A percentile compares a stretch with the other conserved stretches of the same genome.
phyloP scores from a whole-genome alignment of 495 filamentous ascomycete genomes.

The Daldinia grandis region DNA sequence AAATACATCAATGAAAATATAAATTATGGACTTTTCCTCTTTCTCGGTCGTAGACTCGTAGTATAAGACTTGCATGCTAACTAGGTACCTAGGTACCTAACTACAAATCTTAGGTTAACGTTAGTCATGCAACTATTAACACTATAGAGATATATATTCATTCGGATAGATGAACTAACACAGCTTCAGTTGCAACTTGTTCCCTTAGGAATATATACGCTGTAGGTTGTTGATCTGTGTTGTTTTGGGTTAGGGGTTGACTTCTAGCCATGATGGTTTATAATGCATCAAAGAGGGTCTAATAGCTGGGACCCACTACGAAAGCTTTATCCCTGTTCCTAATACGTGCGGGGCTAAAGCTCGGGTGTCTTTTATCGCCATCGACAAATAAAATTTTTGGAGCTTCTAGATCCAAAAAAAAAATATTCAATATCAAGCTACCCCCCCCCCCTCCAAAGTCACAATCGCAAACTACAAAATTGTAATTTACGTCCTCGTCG shows the following conservation, averaged over 20 bases:
- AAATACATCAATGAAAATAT: background rate
- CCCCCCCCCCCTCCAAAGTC: background rate
- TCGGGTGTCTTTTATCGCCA: slow-evolving; percentile 3
- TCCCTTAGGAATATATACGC: too few species aligned
- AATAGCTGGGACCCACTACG: background rate
- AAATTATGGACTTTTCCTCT: background rate
- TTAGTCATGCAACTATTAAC: background rate
- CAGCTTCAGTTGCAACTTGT: too few species aligned
- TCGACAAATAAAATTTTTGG: slow-evolving; percentile 39
- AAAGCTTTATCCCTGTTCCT: slow-evolving; percentile 1
- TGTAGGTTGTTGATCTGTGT: too few species aligned
- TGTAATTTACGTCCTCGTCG: slow-evolving; percentile 3
- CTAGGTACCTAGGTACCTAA: too few species aligned
- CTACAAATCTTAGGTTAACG: background rate
- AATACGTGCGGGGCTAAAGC: background rate
- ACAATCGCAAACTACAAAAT: slow-evolving; percentile 2
- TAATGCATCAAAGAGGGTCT: background rate
- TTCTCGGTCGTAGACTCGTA: background rate
- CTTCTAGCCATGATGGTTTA: too few species aligned
- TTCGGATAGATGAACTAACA: too few species aligned
- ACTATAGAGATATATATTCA: background rate
- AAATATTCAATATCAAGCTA: slow-evolving; percentile 22
- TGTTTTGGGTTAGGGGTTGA: too few species aligned
- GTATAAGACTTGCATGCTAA: background rate
- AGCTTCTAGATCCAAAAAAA: slow-evolving; percentile 4